phyloP scores from a whole-genome alignment of 495 filamentous ascomycete species.

The Aspergillus nanangensis region DNA sequence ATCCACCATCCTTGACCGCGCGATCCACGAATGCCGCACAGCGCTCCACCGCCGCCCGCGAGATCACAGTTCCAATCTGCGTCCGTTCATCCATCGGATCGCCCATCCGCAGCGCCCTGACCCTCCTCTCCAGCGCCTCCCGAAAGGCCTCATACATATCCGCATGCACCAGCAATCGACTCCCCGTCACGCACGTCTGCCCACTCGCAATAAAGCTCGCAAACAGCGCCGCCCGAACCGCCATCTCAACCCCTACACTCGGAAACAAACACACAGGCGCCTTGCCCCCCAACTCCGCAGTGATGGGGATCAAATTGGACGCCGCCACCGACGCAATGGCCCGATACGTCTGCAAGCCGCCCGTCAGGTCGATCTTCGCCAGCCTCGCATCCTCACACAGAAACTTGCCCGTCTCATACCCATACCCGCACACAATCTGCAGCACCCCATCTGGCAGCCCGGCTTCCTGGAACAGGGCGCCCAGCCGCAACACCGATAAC shows the following conservation, averaged over 20 bases:
- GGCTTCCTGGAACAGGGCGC: slow-evolving; percentile 45
- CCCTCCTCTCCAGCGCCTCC: slow-evolving; percentile 29
- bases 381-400: slow-evolving; percentile 50
- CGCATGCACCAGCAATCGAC: slow-evolving; percentile 51
- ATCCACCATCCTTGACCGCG: slow-evolving; percentile 22
- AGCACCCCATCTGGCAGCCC: slow-evolving; percentile 55
- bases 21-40: slow-evolving; percentile 31
- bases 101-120: slow-evolving; percentile 42
- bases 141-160: slow-evolving; percentile 38
- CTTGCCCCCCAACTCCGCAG: slow-evolving; percentile 59
- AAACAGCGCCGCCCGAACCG: slow-evolving; percentile 55
- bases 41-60: slow-evolving; percentile 31
- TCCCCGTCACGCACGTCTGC: slow-evolving; percentile 60
- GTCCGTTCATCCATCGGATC: slow-evolving; percentile 40
- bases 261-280: slow-evolving; percentile 53
- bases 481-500: slow-evolving; percentile 50
- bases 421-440: slow-evolving; percentile 53
- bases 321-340: slow-evolving; percentile 45
- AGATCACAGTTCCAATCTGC: slow-evolving; percentile 40
- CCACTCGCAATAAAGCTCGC: slow-evolving; percentile 57
- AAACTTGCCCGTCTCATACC: slow-evolving; percentile 46
- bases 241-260: slow-evolving; percentile 43
- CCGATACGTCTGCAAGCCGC: slow-evolving; percentile 43
- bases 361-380: slow-evolving; percentile 60
- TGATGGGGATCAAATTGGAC: slow-evolving; percentile 49